Conservation (phyloP, 352 stramenopile genomes). For the Pseudoperonospora humuli region DNA sequence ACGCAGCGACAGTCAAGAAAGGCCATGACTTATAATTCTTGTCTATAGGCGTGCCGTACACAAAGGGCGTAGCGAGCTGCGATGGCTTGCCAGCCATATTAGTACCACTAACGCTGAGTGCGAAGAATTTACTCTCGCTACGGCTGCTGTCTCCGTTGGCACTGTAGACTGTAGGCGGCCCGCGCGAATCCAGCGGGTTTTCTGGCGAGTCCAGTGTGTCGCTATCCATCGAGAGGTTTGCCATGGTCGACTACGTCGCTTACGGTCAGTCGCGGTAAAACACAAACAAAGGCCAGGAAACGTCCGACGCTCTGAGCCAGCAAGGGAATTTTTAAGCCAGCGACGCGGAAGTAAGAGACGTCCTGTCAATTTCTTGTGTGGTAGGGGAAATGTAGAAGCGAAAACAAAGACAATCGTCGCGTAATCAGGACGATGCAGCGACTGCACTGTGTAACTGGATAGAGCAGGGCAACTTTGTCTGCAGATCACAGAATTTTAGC, state of each 20-base stretch:
- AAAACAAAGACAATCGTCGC: too few relatives aligned
- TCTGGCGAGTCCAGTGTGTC: constrained; percentile 32
- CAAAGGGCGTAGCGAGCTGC: constrained; percentile 46
- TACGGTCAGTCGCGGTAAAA: constrained; percentile 1
- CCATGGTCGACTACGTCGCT: constrained; percentile 16
- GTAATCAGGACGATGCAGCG: too few relatives aligned
- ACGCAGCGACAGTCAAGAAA: constrained; percentile 47
- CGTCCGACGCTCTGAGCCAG: too few relatives aligned
- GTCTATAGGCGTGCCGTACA: constrained; percentile 67
- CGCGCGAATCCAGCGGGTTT: constrained; percentile 23
- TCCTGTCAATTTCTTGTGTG: too few relatives aligned
- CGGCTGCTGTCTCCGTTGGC: constrained; percentile 26
- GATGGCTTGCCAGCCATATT: constrained; percentile 40
- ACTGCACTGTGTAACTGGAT: too few relatives aligned
- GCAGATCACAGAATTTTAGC: too few relatives aligned
- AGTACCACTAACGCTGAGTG: constrained; percentile 48
- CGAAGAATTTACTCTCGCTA: constrained; percentile 65
- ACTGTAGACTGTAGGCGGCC: constrained; percentile 18
- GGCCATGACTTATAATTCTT: constrained; percentile 83
- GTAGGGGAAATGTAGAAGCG: too few relatives aligned
- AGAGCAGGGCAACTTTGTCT: too few relatives aligned
- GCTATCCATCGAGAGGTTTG: constrained; percentile 40
- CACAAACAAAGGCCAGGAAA: too few relatives aligned
- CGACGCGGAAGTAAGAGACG: too few relatives aligned
- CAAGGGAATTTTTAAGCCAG: too few relatives aligned